A percentile compares a stretch with the other conserved stretches of the same genome.
These are phyloP conservation scores for Dioscorea zingiberensis DNA, from an alignment of 106 monocot species.

Conservation along the genomic window DNA sequence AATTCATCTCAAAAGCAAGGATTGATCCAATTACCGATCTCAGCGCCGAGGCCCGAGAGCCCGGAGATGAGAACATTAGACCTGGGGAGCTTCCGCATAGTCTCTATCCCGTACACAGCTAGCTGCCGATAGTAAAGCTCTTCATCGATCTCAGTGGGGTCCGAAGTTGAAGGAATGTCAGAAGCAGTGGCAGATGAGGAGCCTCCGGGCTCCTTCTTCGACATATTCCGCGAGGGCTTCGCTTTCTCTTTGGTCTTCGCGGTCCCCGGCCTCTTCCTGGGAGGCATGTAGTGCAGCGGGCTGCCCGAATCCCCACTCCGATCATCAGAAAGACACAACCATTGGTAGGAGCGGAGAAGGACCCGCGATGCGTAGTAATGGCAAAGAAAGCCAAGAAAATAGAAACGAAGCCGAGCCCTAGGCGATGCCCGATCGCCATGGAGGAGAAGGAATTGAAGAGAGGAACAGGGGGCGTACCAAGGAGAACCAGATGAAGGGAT, in stretches of 20 bases:
- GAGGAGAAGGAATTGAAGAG: not conserved
- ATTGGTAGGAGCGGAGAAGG: not conserved
- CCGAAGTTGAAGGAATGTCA: no score
- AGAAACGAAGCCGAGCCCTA: not conserved
- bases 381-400: not conserved
- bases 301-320: slow-evolving; percentile 22
- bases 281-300: slow-evolving; percentile 59
- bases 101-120: slow-evolving; percentile 79
- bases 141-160: slow-evolving; percentile 61
- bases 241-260: slow-evolving; percentile 11
- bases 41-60: slow-evolving; percentile 65
- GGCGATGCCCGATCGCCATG: not conserved
- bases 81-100: slow-evolving; percentile 61
- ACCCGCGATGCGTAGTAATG: not conserved
- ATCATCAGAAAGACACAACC: slow-evolving; percentile 11
- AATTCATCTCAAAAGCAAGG: no score
- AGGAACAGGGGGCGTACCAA: no score
- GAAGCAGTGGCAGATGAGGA: not conserved
- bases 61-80: slow-evolving; percentile 78
- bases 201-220: not conserved
- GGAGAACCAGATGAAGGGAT: no score
- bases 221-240: slow-evolving; percentile 25
- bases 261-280: slow-evolving; percentile 44
- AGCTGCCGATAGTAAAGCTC: slow-evolving; percentile 85
- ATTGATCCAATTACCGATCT: slow-evolving; percentile 43